Base-by-base conservation (phyloP, 2,329 filamentous ascomycete genomes). In the Diaporthe citrichinensis region DNA sequence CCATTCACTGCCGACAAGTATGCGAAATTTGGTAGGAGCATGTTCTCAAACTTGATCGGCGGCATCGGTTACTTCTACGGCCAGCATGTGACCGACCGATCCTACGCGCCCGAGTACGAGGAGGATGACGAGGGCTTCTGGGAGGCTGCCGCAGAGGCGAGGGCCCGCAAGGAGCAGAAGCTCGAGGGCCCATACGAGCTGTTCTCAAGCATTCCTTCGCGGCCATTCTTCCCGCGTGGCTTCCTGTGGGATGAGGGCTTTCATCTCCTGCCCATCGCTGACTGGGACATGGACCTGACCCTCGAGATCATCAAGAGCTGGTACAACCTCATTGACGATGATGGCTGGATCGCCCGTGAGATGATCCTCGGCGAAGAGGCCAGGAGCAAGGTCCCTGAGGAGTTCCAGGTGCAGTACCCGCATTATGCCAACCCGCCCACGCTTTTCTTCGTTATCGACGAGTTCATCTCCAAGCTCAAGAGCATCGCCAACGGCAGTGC, bases 241-340 rank as follows among this genome's bases (percentile, higher is more conserved):
- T 99, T 99, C 83, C 88, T 98, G 5, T 99, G 97, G 97, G 97
- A 99, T 80, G 97, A 99, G 84, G 97, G 97, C 0, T 99, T 98
- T 85, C 97, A 99, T 81, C 88, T 99, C 49, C 87, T 98, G 65
- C 96, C 96, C 2, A 93, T 99, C 72, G 90, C 95, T 28, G 96
- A 99, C 78, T 99, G 96, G 94, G 97, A 99, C 82, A 91, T 95
- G 71, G 96, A 98, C 81, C 89, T 98, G 71, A 92, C 94, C 4
- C 86, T 94, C 41, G 95, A 98, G 78, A 95, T 99, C 78, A 90
- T 98, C 77, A 94, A 94, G 85, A 98, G 95, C 84, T 99, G 97
- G 97, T 97, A 97, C 86, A 95, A 93, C 78, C 90, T 98, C 25
- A 98, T 98, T 91, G 97, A 99, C 79, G 94, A 97, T 23, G 95